Conservation (phyloP, 116 monocot genomes). For the Phalaenopsis hybrid region DNA sequence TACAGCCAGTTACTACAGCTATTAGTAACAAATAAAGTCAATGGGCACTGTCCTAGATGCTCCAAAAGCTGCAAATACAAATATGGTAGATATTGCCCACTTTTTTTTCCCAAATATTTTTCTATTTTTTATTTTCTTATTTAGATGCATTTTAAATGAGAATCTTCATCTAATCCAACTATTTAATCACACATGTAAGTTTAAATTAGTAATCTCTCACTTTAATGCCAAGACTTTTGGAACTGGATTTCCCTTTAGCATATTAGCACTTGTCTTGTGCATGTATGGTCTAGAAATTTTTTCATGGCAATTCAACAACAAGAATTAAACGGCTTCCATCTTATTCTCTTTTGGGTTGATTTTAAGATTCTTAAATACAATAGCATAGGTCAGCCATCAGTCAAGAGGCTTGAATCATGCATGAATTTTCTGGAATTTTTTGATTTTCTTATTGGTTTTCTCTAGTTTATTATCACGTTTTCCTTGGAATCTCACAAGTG, state of each 20-base stretch:
- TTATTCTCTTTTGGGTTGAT: not conserved
- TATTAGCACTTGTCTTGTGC: not conserved
- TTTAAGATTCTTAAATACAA: not conserved
- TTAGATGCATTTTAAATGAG: not conserved
- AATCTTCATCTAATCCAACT: not conserved
- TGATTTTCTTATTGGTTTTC: not conserved
- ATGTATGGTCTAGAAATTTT: not conserved
- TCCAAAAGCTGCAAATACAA: conserved; percentile 13
- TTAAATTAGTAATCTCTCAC: not conserved
- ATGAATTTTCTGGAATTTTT: not conserved
- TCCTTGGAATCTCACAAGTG: not conserved
- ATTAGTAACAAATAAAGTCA: not conserved
- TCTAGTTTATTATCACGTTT: not conserved
- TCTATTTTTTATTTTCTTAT: not conserved
- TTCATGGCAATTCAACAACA: not conserved
- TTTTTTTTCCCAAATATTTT: not conserved
- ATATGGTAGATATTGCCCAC: conserved; percentile 14
- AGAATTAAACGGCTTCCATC: not conserved
- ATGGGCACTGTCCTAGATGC: conserved; percentile 30
- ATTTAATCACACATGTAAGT: not conserved
- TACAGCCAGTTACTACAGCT: not conserved
- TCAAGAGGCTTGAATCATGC: not conserved
- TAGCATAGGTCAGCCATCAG: not conserved
- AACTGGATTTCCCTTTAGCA: not conserved
- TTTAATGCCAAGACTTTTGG: not conserved